A percentile compares a stretch with the other conserved stretches of the same genome.
Evolutionary conservation across 1,284 basidiomycete species (phyloP).

Genomic region (Irpex sp.): DNA sequence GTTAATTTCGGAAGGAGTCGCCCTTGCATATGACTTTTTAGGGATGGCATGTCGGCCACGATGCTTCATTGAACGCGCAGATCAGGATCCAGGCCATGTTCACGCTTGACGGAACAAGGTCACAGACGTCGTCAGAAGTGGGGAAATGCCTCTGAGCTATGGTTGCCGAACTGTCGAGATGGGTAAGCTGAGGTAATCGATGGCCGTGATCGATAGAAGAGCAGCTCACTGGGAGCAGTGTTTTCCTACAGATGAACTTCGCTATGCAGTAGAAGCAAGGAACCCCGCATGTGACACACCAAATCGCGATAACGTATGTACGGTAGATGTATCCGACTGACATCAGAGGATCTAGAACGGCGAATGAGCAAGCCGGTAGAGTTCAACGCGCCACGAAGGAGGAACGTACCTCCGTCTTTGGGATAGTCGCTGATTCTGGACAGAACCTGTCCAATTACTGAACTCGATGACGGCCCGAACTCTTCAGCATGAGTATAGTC

Average conservation of each 20-base stretch:
- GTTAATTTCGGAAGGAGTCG: conserved; percentile 7
- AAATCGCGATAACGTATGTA: not conserved
- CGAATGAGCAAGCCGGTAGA: too few species aligned
- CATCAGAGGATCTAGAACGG: not conserved
- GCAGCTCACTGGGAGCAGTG: not conserved
- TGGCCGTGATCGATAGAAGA: not conserved
- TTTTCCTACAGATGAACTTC: not conserved
- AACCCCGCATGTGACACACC: not conserved
- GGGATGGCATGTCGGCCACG: not conserved
- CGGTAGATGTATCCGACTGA: not conserved
- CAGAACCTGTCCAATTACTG: not conserved
- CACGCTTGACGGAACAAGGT: not conserved
- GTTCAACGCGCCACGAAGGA: not conserved
- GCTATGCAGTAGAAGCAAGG: not conserved
- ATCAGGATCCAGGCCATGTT: not conserved
- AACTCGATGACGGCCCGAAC: not conserved
- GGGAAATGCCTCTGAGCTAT: not conserved
- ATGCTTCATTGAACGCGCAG: not conserved
- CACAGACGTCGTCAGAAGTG: not conserved
- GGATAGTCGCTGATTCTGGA: not conserved
- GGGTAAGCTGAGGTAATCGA: not conserved
- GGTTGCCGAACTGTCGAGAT: not conserved
- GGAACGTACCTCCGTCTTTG: not conserved
- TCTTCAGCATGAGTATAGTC: not conserved
- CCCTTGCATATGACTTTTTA: not conserved